These are phyloP conservation scores for Candida broadrunensis DNA, from an alignment of 805 yeast species.

Conservation along the genomic window DNA sequence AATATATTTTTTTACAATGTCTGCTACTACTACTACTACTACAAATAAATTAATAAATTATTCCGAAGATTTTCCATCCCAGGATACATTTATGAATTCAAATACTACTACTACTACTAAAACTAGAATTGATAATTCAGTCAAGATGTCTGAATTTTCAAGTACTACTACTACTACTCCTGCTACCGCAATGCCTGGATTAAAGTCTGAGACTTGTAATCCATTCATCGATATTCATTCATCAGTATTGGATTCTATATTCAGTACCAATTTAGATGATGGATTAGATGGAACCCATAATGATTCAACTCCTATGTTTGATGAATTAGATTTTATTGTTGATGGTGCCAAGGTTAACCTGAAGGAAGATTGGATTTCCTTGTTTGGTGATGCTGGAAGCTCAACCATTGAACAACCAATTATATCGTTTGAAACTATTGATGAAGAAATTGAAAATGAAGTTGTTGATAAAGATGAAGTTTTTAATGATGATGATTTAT, in stretches of 20 bases:
- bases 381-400: slow-evolving; percentile 34
- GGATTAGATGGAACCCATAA: slow-evolving; percentile 7
- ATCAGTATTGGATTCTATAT: slow-evolving; percentile 51
- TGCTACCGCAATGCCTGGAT: not conserved
- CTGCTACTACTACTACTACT: not conserved
- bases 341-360: slow-evolving; percentile 37
- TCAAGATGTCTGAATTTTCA: too few relatives aligned
- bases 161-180: not conserved
- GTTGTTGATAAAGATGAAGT: slow-evolving; percentile 6
- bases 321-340: slow-evolving; percentile 44
- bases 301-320: slow-evolving; percentile 60
- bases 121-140: not conserved
- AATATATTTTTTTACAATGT: not conserved
- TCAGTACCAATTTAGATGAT: slow-evolving; percentile 33
- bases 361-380: slow-evolving; percentile 59
- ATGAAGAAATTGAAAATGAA: slow-evolving; percentile 3
- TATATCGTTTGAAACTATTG: slow-evolving; percentile 5
- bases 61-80: not conserved
- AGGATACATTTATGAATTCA: not conserved
- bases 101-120: not conserved
- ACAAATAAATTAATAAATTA: not conserved
- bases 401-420: slow-evolving; percentile 6
- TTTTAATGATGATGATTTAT: slow-evolving; percentile 6
- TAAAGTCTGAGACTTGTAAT: not conserved
- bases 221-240: slow-evolving; percentile 35